Evolutionary conservation across 352 stramenopile species (phyloP).

Genomic region (Thraustochytrium striatum): DNA sequence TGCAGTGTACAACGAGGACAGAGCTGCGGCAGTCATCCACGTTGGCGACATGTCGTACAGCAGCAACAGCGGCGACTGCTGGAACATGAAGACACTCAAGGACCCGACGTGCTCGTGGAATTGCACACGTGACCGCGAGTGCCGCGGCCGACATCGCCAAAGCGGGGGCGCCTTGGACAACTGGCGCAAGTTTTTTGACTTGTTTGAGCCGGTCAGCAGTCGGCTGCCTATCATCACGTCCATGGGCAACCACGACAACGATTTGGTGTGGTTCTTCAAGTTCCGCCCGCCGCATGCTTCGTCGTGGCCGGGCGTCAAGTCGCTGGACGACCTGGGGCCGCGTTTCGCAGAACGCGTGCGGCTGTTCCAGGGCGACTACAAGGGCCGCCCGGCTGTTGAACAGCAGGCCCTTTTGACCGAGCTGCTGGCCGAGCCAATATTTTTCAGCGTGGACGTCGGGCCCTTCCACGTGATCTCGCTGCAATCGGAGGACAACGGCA

Average conservation of each 20-base stretch:
- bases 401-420: slow-evolving; percentile 29
- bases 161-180: background rate
- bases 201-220: background rate
- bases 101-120: background rate
- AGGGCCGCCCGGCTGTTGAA: background rate
- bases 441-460: slow-evolving; percentile 32
- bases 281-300: slow-evolving; percentile 30
- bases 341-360: background rate
- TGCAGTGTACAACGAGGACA: background rate
- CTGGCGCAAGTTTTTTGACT: slow-evolving; percentile 7
- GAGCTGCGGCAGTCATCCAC: background rate
- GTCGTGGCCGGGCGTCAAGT: background rate
- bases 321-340: background rate
- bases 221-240: slow-evolving; percentile 26
- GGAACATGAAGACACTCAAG: background rate
- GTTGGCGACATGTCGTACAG: slow-evolving; percentile 42
- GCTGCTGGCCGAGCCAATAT: slow-evolving; percentile 16
- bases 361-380: background rate
- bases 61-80: slow-evolving; percentile 17
- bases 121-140: slow-evolving; percentile 5
- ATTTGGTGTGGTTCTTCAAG: slow-evolving; percentile 22
- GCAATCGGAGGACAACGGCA: slow-evolving; percentile 37
- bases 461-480: slow-evolving; percentile 39
- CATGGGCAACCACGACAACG: slow-evolving; percentile 50
- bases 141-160: background rate